Percentiles rank a stretch among this genome's conserved stretches.
Evolutionary conservation across 345 rosid species (phyloP).

Genomic region (Populus davidiana): DNA sequence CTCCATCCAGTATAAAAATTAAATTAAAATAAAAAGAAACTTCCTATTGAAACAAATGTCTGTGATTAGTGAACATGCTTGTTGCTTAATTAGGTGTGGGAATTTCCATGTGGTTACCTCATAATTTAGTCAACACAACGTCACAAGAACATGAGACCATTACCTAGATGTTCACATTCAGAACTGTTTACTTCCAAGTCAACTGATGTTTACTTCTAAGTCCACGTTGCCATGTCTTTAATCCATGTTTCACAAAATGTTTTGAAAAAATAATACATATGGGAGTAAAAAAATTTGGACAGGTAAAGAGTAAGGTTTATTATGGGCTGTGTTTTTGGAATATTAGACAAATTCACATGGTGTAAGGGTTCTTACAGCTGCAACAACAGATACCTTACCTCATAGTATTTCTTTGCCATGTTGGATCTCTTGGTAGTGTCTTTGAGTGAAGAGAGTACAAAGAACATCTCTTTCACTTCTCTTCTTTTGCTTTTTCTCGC

Average conservation of each 20-base stretch:
- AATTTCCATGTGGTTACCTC: neutral
- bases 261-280: neutral
- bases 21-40: neutral
- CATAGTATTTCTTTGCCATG: conserved; percentile 37
- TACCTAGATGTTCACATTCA: neutral
- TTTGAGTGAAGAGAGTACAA: conserved; percentile 8
- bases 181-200: conserved; percentile 1
- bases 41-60: neutral
- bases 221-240: neutral
- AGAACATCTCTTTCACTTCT: conserved; percentile 3
- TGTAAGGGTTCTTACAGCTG: conserved; percentile 33
- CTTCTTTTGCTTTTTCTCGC: conserved; percentile 23
- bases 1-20: neutral
- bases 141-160: neutral
- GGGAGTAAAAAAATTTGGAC: conserved; percentile 12
- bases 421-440: conserved; percentile 21
- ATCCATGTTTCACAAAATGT: neutral
- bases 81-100: neutral
- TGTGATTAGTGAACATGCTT: neutral
- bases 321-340: conserved; percentile 15
- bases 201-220: neutral
- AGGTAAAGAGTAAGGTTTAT: conserved; percentile 17
- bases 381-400: conserved; percentile 42
- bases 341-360: conserved; percentile 43
- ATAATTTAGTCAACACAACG: conserved; percentile 4